Conservation (phyloP, 2,329 filamentous ascomycete species). For the Aspergillus hortae region DNA sequence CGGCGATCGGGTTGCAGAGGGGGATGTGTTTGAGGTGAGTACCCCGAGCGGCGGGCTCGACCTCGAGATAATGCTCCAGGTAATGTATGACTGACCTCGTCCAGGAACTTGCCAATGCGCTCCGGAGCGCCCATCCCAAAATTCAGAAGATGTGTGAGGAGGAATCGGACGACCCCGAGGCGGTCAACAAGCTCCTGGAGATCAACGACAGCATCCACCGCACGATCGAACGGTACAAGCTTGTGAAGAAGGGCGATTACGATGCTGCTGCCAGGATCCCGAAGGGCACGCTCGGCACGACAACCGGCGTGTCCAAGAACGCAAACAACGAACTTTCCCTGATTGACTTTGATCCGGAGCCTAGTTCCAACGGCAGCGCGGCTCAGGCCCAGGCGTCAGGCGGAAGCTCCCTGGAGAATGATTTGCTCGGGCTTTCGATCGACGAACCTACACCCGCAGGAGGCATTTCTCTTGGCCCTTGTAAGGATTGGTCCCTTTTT, state of each 20-base stretch:
- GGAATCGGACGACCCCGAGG: conserved; percentile 93
- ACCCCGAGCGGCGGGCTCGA: neutral
- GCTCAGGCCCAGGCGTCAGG: conserved; percentile 45
- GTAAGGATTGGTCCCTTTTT: conserved; percentile 37
- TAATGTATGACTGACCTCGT: neutral
- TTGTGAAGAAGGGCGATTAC: conserved; percentile 92
- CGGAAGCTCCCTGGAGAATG: conserved; percentile 74
- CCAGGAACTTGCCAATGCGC: conserved; percentile 78
- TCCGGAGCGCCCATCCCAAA: conserved; percentile 94
- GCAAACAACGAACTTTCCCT: conserved; percentile 78
- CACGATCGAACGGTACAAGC: conserved; percentile 90
- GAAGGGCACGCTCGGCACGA: conserved; percentile 70
- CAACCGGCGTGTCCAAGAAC: conserved; percentile 62
- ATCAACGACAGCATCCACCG: conserved; percentile 99
- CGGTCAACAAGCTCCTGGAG: conserved; percentile 89
- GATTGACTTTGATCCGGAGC: conserved; percentile 77
- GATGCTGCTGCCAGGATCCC: conserved; percentile 80
- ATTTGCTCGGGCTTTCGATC: conserved; percentile 84
- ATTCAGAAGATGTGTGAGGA: conserved; percentile 99
- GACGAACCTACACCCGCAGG: conserved; percentile 68
- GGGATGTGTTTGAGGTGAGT: conserved; percentile 63
- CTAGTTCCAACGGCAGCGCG: conserved; percentile 45
- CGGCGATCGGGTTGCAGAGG: conserved; percentile 72
- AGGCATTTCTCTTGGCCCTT: conserved; percentile 80
- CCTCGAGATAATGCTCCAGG: neutral